A percentile compares a stretch with the other conserved stretches of the same genome.
These are phyloP conservation scores for Eucalyptus marginata DNA, from an alignment of 345 rosid genomes.

Conservation along the genomic window DNA sequence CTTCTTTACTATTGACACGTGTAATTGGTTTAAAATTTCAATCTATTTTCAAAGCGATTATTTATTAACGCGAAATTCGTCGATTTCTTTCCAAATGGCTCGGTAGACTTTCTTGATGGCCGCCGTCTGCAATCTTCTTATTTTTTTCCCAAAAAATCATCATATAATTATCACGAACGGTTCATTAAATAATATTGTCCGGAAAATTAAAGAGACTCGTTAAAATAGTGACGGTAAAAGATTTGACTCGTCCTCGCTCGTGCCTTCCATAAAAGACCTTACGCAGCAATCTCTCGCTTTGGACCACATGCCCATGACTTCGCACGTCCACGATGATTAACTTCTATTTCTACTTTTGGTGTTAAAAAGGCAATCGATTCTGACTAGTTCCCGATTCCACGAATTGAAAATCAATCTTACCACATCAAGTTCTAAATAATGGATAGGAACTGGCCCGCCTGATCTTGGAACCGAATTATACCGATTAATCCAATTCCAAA, in stretches of 20 bases:
- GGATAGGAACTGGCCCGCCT: background rate
- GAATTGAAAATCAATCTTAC: too few relatives aligned
- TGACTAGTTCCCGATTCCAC: background rate
- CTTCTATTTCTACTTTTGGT: background rate
- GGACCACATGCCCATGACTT: background rate
- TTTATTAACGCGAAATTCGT: background rate
- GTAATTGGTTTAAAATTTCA: too few relatives aligned
- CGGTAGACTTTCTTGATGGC: background rate
- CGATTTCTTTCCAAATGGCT: background rate
- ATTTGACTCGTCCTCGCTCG: background rate
- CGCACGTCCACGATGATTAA: background rate
- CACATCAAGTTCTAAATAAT: too few relatives aligned
- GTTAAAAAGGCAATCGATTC: background rate
- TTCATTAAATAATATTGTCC: background rate
- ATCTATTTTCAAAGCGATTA: background rate
- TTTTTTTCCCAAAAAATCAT: background rate
- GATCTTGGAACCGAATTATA: accelerated
- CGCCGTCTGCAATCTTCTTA: background rate
- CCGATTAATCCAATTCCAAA: too few relatives aligned
- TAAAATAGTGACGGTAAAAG: background rate
- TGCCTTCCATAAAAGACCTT: background rate
- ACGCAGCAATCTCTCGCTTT: background rate
- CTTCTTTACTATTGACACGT: background rate
- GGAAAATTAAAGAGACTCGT: background rate
- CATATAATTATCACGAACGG: background rate